Evolutionary conservation across 306 rosid species (phyloP).

Genomic region (Malus sieversii): DNA sequence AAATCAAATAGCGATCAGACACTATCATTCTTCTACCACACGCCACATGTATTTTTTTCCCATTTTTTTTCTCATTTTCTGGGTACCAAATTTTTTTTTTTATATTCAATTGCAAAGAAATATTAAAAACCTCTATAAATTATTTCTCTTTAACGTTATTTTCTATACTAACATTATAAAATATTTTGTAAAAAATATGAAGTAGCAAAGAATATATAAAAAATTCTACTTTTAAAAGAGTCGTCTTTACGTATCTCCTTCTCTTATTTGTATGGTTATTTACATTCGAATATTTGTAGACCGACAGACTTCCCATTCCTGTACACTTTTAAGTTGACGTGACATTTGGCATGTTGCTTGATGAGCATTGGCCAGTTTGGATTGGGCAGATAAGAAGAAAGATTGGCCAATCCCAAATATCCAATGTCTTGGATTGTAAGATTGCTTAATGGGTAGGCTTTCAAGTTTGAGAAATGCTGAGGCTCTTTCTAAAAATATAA

Average conservation of each 20-base stretch:
- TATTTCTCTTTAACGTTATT: no score
- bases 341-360: neutral
- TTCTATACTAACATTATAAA: rapidly evolving
- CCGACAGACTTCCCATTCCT: neutral
- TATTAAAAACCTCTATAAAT: no score
- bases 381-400: neutral
- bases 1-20: neutral
- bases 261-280: neutral
- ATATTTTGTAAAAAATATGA: no score
- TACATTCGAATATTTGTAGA: no score
- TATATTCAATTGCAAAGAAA: no score
- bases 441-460: no score
- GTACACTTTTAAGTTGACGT: neutral
- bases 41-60: neutral
- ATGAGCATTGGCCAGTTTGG: neutral
- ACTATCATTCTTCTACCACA: no score
- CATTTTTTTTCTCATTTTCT: no score
- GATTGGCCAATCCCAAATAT: neutral
- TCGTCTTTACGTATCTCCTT: no score
- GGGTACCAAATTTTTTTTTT: neutral
- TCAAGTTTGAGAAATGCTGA: no score
- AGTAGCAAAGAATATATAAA: rapidly evolving
- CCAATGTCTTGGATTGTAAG: neutral
- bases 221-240: rapidly evolving
- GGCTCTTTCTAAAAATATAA: no score